Conservation (phyloP, 2,329 filamentous ascomycete genomes). For the Fusarium sp. region DNA sequence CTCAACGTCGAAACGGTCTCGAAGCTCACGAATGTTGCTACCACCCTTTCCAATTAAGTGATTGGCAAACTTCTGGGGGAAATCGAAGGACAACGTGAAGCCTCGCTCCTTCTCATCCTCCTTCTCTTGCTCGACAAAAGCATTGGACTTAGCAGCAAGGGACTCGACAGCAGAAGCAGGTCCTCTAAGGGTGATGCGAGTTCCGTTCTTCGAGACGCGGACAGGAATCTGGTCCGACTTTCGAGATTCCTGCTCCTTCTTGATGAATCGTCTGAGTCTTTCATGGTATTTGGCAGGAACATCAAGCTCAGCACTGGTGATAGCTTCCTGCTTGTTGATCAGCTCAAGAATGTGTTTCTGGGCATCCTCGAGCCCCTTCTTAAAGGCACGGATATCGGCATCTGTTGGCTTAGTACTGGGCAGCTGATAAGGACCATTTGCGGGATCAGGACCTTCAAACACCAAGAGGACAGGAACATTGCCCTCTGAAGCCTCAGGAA, state of each 20-base stretch:
- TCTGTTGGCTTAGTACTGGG: slow-evolving; percentile 63
- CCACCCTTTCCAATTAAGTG: slow-evolving; percentile 77
- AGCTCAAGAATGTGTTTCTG: slow-evolving; percentile 65
- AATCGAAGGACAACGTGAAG: slow-evolving; percentile 87
- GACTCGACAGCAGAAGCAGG: slow-evolving; percentile 77
- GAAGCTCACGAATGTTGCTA: slow-evolving; percentile 71
- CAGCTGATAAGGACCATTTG: slow-evolving; percentile 59
- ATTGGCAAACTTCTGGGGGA: slow-evolving; percentile 94
- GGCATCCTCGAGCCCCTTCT: slow-evolving; percentile 64
- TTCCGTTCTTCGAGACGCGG: slow-evolving; percentile 66
- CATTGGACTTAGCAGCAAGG: slow-evolving; percentile 75
- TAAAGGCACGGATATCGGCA: slow-evolving; percentile 62
- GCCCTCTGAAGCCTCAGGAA: slow-evolving; percentile 70
- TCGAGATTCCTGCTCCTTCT: slow-evolving; percentile 68
- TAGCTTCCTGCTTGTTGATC: slow-evolving; percentile 66
- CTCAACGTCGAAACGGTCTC: slow-evolving; percentile 74
- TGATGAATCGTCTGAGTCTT: slow-evolving; percentile 70
- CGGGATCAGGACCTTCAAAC: slow-evolving; percentile 71
- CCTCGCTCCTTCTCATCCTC: slow-evolving; percentile 93
- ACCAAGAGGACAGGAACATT: slow-evolving; percentile 75
- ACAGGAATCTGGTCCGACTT: slow-evolving; percentile 67
- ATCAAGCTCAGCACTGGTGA: slow-evolving; percentile 61
- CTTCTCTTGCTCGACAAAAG: slow-evolving; percentile 87
- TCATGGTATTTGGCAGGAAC: slow-evolving; percentile 72
- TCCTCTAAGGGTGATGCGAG: slow-evolving; percentile 77